Percentiles rank a stretch among this genome's conserved stretches.
phyloP scores from a whole-genome alignment of 169 alveolate species.

The Fabrea salina region DNA sequence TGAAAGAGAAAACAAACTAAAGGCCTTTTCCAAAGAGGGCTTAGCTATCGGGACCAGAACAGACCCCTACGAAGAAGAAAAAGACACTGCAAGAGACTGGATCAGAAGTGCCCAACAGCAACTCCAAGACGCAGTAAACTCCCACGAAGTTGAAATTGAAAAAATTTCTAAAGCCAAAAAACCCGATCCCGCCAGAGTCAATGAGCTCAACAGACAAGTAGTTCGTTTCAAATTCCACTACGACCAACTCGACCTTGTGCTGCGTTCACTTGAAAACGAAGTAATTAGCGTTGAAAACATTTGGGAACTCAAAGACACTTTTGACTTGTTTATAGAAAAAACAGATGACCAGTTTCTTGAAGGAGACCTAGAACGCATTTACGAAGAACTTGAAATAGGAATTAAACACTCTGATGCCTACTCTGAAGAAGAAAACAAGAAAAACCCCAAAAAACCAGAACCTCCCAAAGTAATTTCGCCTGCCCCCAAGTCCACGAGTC shows the following conservation, averaged over 20 bases:
- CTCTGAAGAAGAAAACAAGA: neutral
- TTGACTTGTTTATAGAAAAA: neutral
- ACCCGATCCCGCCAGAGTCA: neutral
- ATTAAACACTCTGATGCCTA: no score
- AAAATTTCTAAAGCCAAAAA: neutral
- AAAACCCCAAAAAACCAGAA: neutral
- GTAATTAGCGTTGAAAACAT: neutral
- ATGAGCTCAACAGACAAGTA: neutral
- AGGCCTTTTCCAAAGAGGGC: slow-evolving; percentile 41
- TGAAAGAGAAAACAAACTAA: slow-evolving; percentile 44
- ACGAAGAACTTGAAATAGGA: neutral
- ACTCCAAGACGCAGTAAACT: neutral
- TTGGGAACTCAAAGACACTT: neutral
- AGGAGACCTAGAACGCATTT: neutral
- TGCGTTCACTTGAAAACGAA: neutral
- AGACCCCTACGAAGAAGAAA: slow-evolving; percentile 23
- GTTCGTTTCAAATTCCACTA: neutral
- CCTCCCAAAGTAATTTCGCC: neutral
- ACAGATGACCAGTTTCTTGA: neutral
- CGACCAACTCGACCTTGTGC: neutral
- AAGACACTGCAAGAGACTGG: neutral
- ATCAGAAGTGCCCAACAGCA: neutral
- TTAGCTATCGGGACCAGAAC: neutral
- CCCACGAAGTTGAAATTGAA: neutral
- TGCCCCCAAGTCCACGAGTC: no score